These are phyloP conservation scores for Roridomyces roridus DNA, from an alignment of 768 basidiomycete genomes.

Conservation along the genomic window DNA sequence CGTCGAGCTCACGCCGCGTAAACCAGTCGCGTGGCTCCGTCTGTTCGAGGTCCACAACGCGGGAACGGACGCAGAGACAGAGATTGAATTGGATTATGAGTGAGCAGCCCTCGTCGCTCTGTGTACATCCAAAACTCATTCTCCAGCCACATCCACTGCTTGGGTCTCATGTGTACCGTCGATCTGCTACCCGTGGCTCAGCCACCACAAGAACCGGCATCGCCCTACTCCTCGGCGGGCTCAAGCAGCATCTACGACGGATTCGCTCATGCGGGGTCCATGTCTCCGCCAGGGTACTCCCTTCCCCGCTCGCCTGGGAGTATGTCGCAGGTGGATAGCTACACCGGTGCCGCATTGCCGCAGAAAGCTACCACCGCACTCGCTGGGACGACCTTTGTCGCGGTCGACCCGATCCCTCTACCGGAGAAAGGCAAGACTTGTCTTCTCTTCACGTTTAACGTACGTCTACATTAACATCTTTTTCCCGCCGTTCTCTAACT, in stretches of 20 bases:
- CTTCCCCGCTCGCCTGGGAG: constrained; percentile 36
- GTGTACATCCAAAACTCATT: constrained; percentile 17
- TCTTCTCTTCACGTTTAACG: constrained; percentile 70
- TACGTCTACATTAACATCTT: constrained; percentile 41
- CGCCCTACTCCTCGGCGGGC: constrained; percentile 21
- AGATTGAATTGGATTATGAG: constrained; percentile 58
- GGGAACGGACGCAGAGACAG: constrained; percentile 46
- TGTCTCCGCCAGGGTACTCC: constrained; percentile 17
- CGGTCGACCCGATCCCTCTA: constrained; percentile 57
- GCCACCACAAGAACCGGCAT: constrained; percentile 17
- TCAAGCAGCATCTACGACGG: constrained; percentile 23
- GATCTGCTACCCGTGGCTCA: constrained; percentile 77
- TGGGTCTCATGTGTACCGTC: constrained; percentile 77
- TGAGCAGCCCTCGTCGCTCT: constrained; percentile 31
- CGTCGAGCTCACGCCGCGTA: not conserved
- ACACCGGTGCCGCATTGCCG: constrained; percentile 49
- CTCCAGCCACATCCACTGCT: constrained; percentile 62
- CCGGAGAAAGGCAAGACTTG: constrained; percentile 55
- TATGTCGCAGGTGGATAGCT: constrained; percentile 47
- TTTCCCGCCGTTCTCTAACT: not conserved
- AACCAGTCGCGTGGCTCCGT: constrained; percentile 58
- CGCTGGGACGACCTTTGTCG: constrained; percentile 67
- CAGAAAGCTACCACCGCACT: constrained; percentile 59
- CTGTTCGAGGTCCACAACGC: constrained; percentile 52
- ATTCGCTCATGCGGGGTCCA: not conserved